Evolutionary conservation across 306 rosid species (phyloP).

Genomic region (Chamaecrista fasciculata): DNA sequence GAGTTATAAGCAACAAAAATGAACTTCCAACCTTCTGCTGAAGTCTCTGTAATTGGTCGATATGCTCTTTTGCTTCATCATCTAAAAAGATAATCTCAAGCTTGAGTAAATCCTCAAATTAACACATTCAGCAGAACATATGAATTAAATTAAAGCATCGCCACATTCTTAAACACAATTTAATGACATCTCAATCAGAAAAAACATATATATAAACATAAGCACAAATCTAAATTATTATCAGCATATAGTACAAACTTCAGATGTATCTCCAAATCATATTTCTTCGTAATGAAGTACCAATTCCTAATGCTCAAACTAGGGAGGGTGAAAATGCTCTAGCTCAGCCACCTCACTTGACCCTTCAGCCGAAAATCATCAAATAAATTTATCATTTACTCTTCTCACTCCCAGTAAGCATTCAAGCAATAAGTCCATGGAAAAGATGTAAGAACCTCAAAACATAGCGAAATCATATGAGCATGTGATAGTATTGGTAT

Average conservation of each 20-base stretch:
- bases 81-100: neutral
- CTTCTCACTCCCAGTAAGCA: neutral
- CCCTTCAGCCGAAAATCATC: neutral
- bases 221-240: neutral
- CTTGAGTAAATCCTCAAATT: neutral
- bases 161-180: neutral
- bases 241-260: neutral
- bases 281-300: neutral
- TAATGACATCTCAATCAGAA: neutral
- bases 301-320: no score
- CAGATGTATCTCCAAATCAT: neutral
- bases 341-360: neutral
- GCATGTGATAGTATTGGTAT: neutral
- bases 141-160: neutral
- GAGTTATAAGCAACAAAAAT: neutral
- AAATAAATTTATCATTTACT: neutral
- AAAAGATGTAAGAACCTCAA: neutral
- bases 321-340: neutral
- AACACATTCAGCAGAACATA: neutral
- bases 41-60: slow-evolving; percentile 65
- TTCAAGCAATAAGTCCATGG: neutral
- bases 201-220: no score
- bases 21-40: slow-evolving; percentile 52
- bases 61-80: slow-evolving; percentile 55
- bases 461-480: neutral